Evolutionary conservation across 2,329 filamentous ascomycete species (phyloP), one percentile per base, ranked within the genome.

Genomic region (Aschersonia sp.): DNA sequence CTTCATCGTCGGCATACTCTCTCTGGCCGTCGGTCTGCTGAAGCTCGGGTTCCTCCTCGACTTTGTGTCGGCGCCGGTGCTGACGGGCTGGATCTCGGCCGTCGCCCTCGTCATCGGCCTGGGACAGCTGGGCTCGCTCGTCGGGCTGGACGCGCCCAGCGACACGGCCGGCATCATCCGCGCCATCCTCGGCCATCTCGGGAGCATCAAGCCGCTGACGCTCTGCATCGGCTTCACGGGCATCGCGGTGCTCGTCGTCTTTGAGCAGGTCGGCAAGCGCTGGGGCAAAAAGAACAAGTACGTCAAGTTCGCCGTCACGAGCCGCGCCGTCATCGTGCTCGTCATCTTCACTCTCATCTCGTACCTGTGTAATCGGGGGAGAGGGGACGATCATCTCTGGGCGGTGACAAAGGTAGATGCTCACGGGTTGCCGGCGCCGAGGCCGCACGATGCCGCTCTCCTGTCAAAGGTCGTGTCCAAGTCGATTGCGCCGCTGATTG

Each of bases 11-110:
- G 80, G 80, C 0, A 65, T 80, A 3, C 80, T 78, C 54, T 68
- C 73, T 12, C 68, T 83, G 29, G 66, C 70, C 12, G 63, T 84
- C 3, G 80, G 80, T 0, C 65, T 82, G 1, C 65, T 82, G 29
- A 79, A 78, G 47, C 72, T 83, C 4, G 79, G 79, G 1, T 84
- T 81, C 57, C 65, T 83, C 4, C 68, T 84, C 28, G 78, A 84
- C 51, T 83, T 81, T 54, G 76, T 84, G 53, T 82, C 79, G 0
- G 69, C 79, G 1, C 79, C 79, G 0, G 76, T 83, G 1, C 68
- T 84, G 1, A 77, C 70, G 5, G 80, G 80, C 4, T 83, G 82
- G 63, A 80, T 84, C 54, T 80, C 78, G 0, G 78, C 79, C 2
- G 78, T 80, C 1, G 80, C 78, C 30, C 74, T 84, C 45, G 79